Conservation (phyloP, 108 stramenopile genomes). For the Chaetoceros muelleri region DNA sequence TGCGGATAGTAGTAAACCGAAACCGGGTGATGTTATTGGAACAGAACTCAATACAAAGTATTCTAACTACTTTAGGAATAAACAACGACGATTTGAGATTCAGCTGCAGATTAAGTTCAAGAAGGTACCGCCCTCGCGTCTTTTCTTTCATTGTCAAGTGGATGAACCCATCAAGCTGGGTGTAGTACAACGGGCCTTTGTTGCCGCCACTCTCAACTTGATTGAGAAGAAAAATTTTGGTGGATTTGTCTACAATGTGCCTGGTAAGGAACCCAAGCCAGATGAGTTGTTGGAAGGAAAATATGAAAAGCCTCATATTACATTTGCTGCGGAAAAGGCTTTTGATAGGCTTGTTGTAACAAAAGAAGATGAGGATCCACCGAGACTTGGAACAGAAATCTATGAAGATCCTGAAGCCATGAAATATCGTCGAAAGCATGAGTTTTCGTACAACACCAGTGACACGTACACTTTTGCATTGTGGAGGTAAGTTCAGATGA, state of each 20-base stretch:
- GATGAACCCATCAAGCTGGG: conserved; percentile 80
- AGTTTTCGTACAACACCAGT: conserved; percentile 58
- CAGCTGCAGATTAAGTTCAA: conserved; percentile 84
- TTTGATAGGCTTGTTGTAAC: conserved; percentile 82
- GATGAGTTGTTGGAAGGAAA: conserved; percentile 21
- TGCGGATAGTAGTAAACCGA: conserved; percentile 35
- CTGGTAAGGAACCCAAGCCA: no score
- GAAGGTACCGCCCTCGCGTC: conserved; percentile 50
- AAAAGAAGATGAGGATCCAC: conserved; percentile 56
- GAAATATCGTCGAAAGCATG: conserved; percentile 43
- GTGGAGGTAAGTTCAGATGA: conserved; percentile 43
- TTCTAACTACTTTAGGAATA: conserved; percentile 43
- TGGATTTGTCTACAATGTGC: not conserved
- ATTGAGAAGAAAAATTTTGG: conserved; percentile 64
- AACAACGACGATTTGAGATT: conserved; percentile 87
- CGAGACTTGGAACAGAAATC: conserved; percentile 61
- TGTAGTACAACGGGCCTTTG: conserved; percentile 77
- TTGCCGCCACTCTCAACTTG: conserved; percentile 75
- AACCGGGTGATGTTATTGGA: conserved; percentile 8
- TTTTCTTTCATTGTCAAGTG: conserved; percentile 76
- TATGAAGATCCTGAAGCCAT: conserved; percentile 55
- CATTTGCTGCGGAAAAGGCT: conserved; percentile 68
- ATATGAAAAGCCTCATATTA: conserved; percentile 68
- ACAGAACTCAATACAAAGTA: conserved; percentile 27
- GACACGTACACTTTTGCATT: conserved; percentile 79